phyloP scores from a whole-genome alignment of 352 stramenopile genomes.

The Blastocystis sp. region DNA sequence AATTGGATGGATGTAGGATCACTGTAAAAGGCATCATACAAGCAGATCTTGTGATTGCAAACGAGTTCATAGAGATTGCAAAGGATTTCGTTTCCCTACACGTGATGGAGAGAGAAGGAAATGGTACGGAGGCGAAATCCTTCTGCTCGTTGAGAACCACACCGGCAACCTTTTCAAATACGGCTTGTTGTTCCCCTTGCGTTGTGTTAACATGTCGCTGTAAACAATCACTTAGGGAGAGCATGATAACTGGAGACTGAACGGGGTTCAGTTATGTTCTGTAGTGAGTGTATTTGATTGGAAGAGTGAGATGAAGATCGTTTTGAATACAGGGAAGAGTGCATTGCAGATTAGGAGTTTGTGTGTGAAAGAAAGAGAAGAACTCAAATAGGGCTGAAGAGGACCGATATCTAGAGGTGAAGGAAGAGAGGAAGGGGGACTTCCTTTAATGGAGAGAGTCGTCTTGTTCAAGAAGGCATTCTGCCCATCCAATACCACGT shows the following conservation, averaged over 20 bases:
- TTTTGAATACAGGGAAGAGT: too few species aligned
- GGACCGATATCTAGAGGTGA: too few species aligned
- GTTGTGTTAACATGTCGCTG: neutral
- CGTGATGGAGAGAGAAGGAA: neutral
- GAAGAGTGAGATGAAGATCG: too few species aligned
- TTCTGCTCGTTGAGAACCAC: neutral
- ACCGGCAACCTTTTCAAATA: neutral
- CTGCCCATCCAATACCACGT: too few species aligned
- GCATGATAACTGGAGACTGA: neutral
- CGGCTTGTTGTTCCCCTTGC: neutral
- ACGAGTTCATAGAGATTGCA: neutral
- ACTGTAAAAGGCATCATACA: constrained; percentile 3
- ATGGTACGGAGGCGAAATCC: neutral
- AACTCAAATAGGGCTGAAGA: too few species aligned
- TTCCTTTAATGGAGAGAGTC: too few species aligned
- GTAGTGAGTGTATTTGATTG: too few species aligned
- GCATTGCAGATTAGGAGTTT: too few species aligned
- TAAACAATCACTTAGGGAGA: neutral
- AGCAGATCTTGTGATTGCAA: neutral
- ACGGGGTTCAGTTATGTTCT: too few species aligned
- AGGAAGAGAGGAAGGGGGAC: too few species aligned
- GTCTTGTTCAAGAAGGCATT: too few species aligned
- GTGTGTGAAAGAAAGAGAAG: too few species aligned
- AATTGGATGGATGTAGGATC: neutral
- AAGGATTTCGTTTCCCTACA: neutral